These are phyloP conservation scores for Pharnaceum exiguum DNA, from an alignment of 148 eudicot genomes.

Conservation along the genomic window DNA sequence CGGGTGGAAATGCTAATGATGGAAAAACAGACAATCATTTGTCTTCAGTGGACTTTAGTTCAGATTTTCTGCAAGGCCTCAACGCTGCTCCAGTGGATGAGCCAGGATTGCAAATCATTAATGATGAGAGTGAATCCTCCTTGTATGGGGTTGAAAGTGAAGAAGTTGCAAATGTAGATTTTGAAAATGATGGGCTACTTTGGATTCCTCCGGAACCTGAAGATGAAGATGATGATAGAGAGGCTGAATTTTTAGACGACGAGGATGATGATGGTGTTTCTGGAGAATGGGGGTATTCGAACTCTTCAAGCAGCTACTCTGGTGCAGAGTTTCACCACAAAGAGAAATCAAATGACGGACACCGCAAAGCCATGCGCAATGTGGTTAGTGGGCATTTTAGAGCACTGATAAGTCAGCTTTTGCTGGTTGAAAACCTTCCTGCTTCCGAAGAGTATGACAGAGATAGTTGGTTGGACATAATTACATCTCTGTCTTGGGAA, in stretches of 20 bases:
- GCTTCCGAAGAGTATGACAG: constrained; percentile 55
- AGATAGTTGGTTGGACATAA: constrained; percentile 88
- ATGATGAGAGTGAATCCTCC: constrained; percentile 62
- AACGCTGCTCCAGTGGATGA: constrained; percentile 35
- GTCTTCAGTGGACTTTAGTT: constrained; percentile 31
- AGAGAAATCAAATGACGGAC: constrained; percentile 80
- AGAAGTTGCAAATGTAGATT: constrained; percentile 74
- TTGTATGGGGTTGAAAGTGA: constrained; percentile 44
- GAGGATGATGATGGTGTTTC: constrained; percentile 54
- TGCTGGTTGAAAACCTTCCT: constrained; percentile 82
- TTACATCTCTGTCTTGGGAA: constrained; percentile 89
- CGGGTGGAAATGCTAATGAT: constrained; percentile 39
- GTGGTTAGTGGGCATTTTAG: constrained; percentile 89
- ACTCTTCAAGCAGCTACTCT: constrained; percentile 58
- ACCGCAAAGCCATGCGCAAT: constrained; percentile 66
- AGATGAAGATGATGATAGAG: constrained; percentile 85
- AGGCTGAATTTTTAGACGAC: constrained; percentile 49
- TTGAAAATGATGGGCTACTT: constrained; percentile 81
- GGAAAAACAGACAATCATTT: constrained; percentile 34
- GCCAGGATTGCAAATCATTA: constrained; percentile 33
- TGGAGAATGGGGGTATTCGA: constrained; percentile 82
- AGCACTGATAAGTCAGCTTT: constrained; percentile 81
- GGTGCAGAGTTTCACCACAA: constrained; percentile 57
- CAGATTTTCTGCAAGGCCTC: constrained; percentile 35
- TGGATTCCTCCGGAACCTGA: constrained; percentile 99